Percentiles rank a stretch among this genome's conserved stretches.
Evolutionary conservation across 257 asterid species (phyloP).

Genomic region (Ballota nigra): DNA sequence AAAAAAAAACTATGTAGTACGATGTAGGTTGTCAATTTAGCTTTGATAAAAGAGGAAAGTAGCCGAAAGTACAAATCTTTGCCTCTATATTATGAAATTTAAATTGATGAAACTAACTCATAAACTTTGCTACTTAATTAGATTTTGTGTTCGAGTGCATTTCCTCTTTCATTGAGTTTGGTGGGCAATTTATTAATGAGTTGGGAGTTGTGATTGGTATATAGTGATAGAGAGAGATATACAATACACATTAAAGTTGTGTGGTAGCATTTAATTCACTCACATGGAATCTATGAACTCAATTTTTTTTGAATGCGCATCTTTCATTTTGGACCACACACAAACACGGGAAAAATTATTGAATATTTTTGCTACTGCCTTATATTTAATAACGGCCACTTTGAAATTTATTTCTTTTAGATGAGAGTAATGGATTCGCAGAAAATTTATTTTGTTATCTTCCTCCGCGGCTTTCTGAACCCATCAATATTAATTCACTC

Average conservation of each 20-base stretch:
- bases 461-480: constrained; percentile 1
- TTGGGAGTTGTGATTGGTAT: constrained; percentile 34
- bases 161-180: constrained; percentile 23
- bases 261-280: constrained; percentile 71
- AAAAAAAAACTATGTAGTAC: too few species aligned
- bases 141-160: background rate
- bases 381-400: too few species aligned
- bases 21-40: background rate
- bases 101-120: background rate
- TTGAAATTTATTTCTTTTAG: constrained; percentile 32
- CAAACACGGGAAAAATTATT: background rate
- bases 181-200: constrained; percentile 37
- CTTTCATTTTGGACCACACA: constrained; percentile 51
- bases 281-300: constrained; percentile 85
- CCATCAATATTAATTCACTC: background rate
- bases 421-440: constrained; percentile 21
- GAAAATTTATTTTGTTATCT: background rate
- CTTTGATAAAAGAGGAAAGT: background rate
- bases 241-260: constrained; percentile 40
- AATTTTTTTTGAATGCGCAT: constrained; percentile 27
- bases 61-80: background rate
- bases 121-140: background rate
- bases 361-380: background rate
- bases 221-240: constrained; percentile 36
- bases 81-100: too few species aligned